phyloP scores from a whole-genome alignment of 2,329 filamentous ascomycete species.

The Gaeumannomyces tritici region DNA sequence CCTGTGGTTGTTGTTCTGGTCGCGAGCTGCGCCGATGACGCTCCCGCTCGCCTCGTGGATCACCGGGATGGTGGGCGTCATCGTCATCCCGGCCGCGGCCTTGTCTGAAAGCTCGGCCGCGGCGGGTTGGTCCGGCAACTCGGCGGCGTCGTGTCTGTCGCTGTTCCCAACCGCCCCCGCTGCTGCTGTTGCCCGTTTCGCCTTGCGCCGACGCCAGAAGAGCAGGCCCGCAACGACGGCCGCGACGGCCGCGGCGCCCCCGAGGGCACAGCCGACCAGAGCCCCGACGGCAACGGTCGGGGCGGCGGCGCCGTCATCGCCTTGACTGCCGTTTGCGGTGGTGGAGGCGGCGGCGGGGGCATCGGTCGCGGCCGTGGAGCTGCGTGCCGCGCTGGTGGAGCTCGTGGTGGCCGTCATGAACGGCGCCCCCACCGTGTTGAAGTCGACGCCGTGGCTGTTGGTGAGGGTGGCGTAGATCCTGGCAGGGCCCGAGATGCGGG shows the following conservation, averaged over 20 bases:
- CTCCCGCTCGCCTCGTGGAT: conserved; percentile 27
- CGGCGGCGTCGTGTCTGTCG: too few relatives aligned
- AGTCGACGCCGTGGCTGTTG: background rate
- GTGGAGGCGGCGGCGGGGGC: too few relatives aligned
- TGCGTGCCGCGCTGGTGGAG: too few relatives aligned
- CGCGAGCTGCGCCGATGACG: conserved; percentile 16
- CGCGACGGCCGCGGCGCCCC: conserved; percentile 23
- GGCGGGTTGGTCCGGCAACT: too few relatives aligned
- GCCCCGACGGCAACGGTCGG: conserved; percentile 19
- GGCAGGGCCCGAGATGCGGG: background rate
- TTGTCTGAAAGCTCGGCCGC: background rate
- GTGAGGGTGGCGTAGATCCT: background rate
- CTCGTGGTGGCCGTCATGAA: background rate
- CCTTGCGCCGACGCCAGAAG: conserved; percentile 19
- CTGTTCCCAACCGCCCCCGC: background rate
- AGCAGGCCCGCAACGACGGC: conserved; percentile 18
- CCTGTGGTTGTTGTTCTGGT: conserved; percentile 21
- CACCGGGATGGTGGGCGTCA: background rate
- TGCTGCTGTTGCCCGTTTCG: background rate
- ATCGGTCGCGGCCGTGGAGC: background rate
- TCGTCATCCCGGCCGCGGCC: background rate
- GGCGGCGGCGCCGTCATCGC: conserved; percentile 2
- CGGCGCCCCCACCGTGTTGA: background rate
- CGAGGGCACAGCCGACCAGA: conserved; percentile 28
- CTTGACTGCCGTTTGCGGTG: background rate